Base-by-base conservation (phyloP, 73 alveolate genomes). In the Paramecium pentaurelia region DNA sequence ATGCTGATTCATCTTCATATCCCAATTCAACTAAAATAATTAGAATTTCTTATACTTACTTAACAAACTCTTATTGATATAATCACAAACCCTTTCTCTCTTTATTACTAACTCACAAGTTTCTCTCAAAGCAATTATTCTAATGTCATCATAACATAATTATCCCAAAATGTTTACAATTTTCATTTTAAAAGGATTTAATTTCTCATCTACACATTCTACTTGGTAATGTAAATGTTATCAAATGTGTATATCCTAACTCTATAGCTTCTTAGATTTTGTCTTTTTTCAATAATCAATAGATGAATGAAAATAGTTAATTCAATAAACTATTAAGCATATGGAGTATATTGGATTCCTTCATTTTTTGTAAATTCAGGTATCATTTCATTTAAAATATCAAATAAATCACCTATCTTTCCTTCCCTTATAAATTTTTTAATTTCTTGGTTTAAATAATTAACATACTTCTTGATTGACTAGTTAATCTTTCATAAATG, bases 61-160 rank as follows among this genome's bases (percentile, higher is more conserved):
- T 80, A 80, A 44, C 20, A 80, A 34, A 9, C 32, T 22, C 18
- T 18, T 80, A 25, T 80, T 80, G 14, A 80, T 80, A 64, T 32
- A 80, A 45, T 80, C 91, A 45, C 64, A 42, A 60, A 80, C 45
- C 18, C 91, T 42, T 47, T 80, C 91, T 80, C 91, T 80, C n/a
- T n/a, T 45, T 80, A 80, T 25, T 80, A 38, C 9, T 80, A 47
- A 47, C 91, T 80, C 6, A 44, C 10, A 22, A 80, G 58, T n/a
- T 77, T n/a, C 91, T 32, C 75, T 42, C 91, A 80, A 22, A 22
- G 16, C 47, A 36, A 77, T 80, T 0, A 10, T 18, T 6, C 12
- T 4, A 7, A 47, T 42, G 18, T 80, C 45, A 80, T 80, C 91
- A 80, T 80, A 80, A 27, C 71, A 45, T 42, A 80, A 45, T n/a